Conservation (phyloP, 306 rosid genomes). For the Vachellia collinsii region DNA sequence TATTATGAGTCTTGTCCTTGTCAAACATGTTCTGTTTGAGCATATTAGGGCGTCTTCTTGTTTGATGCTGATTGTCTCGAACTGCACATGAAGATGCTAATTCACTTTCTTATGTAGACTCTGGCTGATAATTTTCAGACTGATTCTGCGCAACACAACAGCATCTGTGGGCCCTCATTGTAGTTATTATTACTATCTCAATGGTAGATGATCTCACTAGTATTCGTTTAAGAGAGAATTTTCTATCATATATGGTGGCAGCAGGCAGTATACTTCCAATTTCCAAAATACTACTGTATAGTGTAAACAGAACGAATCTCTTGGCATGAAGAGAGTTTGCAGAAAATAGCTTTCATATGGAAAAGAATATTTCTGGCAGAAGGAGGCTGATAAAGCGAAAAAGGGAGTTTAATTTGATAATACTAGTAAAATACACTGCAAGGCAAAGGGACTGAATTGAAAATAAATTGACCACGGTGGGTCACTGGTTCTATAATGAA, state of each 20-base stretch:
- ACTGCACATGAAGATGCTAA: conserved; percentile 38
- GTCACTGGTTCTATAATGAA: too few species aligned
- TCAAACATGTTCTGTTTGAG: conserved; percentile 40
- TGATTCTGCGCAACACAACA: conserved; percentile 26
- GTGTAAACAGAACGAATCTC: neutral
- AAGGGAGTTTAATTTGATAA: neutral
- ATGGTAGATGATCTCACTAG: too few species aligned
- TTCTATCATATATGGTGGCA: neutral
- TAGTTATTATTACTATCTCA: neutral
- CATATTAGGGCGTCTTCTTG: conserved; percentile 32
- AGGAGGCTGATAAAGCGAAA: neutral
- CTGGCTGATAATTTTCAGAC: conserved; percentile 8
- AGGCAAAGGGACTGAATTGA: neutral
- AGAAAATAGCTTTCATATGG: neutral
- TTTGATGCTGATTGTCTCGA: conserved; percentile 10
- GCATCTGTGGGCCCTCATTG: neutral
- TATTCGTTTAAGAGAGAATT: neutral
- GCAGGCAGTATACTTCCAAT: neutral
- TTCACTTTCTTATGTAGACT: conserved; percentile 8
- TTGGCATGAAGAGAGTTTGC: neutral
- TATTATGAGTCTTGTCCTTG: conserved; percentile 30
- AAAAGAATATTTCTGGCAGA: neutral
- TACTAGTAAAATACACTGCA: too few species aligned
- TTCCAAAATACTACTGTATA: neutral
- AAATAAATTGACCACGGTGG: too few species aligned